These are phyloP conservation scores for Tolypocladium pustulatum DNA, from an alignment of 2,329 filamentous ascomycete species.

Conservation along the genomic window DNA sequence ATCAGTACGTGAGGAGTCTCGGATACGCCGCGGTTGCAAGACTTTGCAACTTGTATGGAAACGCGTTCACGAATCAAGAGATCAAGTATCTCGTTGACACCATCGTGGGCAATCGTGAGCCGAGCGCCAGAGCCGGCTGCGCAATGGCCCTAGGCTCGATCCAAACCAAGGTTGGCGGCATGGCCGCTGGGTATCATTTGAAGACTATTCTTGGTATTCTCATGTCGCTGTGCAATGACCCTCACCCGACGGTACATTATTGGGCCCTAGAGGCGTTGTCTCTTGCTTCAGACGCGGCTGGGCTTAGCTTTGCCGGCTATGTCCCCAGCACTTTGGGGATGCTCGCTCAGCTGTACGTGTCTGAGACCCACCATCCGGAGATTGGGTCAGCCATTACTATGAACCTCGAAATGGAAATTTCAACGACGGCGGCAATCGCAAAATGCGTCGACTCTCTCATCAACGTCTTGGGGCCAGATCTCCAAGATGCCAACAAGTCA, in stretches of 20 bases:
- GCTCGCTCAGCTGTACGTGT: constrained; percentile 84
- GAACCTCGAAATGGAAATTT: constrained; percentile 78
- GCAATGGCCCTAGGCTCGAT: constrained; percentile 89
- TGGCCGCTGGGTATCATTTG: constrained; percentile 92
- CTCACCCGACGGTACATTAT: constrained; percentile 89
- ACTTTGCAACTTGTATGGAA: constrained; percentile 76
- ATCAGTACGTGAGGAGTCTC: constrained; percentile 76
- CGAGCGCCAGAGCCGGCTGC: constrained; percentile 85
- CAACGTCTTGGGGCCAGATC: constrained; percentile 88
- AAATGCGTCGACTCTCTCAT: constrained; percentile 91
- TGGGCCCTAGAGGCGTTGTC: constrained; percentile 89
- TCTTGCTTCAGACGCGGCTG: constrained; percentile 81
- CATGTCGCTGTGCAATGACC: constrained; percentile 95
- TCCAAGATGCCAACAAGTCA: constrained; percentile 88
- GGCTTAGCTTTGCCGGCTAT: constrained; percentile 82
- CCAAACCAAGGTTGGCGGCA: constrained; percentile 89
- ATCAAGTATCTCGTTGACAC: constrained; percentile 89
- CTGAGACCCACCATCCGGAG: constrained; percentile 84
- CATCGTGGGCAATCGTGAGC: constrained; percentile 88
- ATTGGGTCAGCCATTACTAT: constrained; percentile 71
- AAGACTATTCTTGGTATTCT: constrained; percentile 96
- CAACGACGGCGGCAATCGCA: constrained; percentile 72
- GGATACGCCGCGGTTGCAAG: constrained; percentile 79
- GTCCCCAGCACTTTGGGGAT: constrained; percentile 87
- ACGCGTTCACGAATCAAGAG: constrained; percentile 77